Conservation (phyloP, 306 rosid species). For the Acacia acuminata region DNA sequence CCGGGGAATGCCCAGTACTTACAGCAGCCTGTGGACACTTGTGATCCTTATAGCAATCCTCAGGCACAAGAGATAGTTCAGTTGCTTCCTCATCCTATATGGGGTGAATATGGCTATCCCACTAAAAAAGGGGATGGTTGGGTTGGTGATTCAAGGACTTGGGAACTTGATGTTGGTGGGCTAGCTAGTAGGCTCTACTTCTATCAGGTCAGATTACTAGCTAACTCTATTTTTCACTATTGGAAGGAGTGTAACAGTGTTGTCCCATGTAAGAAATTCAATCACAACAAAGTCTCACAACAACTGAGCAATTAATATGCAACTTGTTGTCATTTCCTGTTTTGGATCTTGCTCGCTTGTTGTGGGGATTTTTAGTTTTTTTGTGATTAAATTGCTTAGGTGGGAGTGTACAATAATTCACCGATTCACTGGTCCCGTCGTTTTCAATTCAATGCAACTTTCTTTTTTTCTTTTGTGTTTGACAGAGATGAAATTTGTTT, state of each 20-base stretch:
- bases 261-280: no score
- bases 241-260: not conserved
- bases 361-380: no score
- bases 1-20: slow-evolving; percentile 55
- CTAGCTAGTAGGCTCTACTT: slow-evolving; percentile 54
- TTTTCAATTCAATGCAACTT: not conserved
- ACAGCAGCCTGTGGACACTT: slow-evolving; percentile 47
- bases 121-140: slow-evolving; percentile 60
- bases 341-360: no score
- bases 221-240: not conserved
- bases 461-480: not conserved
- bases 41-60: slow-evolving; percentile 72
- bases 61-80: slow-evolving; percentile 71
- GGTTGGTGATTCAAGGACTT: slow-evolving; percentile 58
- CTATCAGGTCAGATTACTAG: slow-evolving; percentile 47
- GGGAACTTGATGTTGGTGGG: slow-evolving; percentile 78
- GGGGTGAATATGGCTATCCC: slow-evolving; percentile 47
- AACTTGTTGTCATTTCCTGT: no score
- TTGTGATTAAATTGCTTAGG: not conserved
- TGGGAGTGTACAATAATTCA: not conserved
- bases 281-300: not conserved
- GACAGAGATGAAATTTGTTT: not conserved
- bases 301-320: no score
- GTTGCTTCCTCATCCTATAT: slow-evolving; percentile 57
- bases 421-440: no score